These are phyloP conservation scores for Verticillium zaregamsianum DNA, from an alignment of 2,329 filamentous ascomycete species.

Conservation along the genomic window DNA sequence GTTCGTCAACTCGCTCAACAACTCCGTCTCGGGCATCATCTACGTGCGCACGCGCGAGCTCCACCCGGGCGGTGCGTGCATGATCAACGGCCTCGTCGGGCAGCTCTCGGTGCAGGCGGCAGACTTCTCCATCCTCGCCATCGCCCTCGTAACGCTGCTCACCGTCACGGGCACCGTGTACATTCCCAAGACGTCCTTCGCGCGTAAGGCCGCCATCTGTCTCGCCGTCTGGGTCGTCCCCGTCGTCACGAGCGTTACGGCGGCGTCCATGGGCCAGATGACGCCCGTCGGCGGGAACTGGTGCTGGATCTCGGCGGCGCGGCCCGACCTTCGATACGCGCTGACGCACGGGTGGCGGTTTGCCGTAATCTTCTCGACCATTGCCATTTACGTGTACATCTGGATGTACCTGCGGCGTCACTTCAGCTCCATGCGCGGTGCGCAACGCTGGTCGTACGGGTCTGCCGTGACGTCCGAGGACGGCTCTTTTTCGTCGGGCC, in stretches of 20 bases:
- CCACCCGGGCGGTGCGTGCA: slow-evolving; percentile 26
- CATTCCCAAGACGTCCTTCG: slow-evolving; percentile 23
- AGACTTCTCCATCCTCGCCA: slow-evolving; percentile 39
- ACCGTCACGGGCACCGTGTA: slow-evolving; percentile 30
- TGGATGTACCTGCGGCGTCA: slow-evolving; percentile 27
- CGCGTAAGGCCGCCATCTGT: slow-evolving; percentile 27
- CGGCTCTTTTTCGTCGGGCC: not conserved
- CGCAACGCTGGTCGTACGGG: slow-evolving; percentile 1
- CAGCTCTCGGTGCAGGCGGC: slow-evolving; percentile 40
- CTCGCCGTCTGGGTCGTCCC: slow-evolving; percentile 34
- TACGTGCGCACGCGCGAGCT: slow-evolving; percentile 23
- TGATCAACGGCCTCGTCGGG: slow-evolving; percentile 37
- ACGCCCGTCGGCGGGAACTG: slow-evolving; percentile 36
- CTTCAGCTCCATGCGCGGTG: slow-evolving; percentile 13
- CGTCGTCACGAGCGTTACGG: slow-evolving; percentile 28
- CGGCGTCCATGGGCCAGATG: slow-evolving; percentile 22
- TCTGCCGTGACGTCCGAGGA: not conserved
- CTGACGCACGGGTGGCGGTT: slow-evolving; percentile 42
- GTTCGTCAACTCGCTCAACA: slow-evolving; percentile 36
- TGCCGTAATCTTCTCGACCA: slow-evolving; percentile 33
- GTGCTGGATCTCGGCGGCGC: slow-evolving; percentile 38
- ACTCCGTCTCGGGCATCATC: slow-evolving; percentile 34
- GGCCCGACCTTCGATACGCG: slow-evolving; percentile 35
- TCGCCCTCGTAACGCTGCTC: slow-evolving; percentile 36
- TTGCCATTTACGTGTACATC: slow-evolving; percentile 37